These are phyloP conservation scores for Dactylonectria macrodidyma DNA, from an alignment of 2,329 filamentous ascomycete genomes.

Conservation along the genomic window DNA sequence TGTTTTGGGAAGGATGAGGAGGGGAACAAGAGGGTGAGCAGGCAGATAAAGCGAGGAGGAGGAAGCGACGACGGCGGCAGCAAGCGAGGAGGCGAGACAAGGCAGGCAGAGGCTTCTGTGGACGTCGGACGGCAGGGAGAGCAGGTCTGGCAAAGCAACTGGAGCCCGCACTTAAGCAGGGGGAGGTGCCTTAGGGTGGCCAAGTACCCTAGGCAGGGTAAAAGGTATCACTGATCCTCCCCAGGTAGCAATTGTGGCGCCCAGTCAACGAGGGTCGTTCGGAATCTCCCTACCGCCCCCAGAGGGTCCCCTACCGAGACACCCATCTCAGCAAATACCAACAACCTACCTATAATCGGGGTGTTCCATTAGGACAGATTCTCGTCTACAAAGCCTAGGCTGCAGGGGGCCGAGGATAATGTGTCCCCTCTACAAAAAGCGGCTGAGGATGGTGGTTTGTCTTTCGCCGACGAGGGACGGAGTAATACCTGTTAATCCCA, in stretches of 20 bases:
- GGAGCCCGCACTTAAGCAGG: background rate
- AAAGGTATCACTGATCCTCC: constrained; percentile 1
- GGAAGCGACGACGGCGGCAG: constrained; percentile 5
- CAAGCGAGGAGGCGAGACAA: constrained; percentile 20
- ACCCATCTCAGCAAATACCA: background rate
- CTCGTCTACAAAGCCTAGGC: background rate
- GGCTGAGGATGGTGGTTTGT: background rate
- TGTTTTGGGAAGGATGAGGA: constrained; percentile 18
- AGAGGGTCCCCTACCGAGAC: background rate
- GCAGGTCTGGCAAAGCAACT: background rate
- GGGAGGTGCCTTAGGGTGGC: constrained; percentile 1
- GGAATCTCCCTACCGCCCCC: background rate
- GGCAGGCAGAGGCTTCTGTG: constrained; percentile 18
- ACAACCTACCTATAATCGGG: too few species aligned
- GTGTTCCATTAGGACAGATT: background rate
- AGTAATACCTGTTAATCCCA: background rate
- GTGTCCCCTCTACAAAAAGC: background rate
- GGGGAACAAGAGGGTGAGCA: constrained; percentile 1
- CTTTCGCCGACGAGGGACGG: background rate
- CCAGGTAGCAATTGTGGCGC: constrained; percentile 9
- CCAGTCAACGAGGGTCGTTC: background rate
- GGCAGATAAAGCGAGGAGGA: constrained; percentile 21
- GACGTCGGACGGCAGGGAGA: constrained; percentile 22
- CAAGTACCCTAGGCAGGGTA: constrained; percentile 1
- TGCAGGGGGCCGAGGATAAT: background rate